Conservation (phyloP, 2,329 filamentous ascomycete genomes). For the Stenocarpella maydis region DNA sequence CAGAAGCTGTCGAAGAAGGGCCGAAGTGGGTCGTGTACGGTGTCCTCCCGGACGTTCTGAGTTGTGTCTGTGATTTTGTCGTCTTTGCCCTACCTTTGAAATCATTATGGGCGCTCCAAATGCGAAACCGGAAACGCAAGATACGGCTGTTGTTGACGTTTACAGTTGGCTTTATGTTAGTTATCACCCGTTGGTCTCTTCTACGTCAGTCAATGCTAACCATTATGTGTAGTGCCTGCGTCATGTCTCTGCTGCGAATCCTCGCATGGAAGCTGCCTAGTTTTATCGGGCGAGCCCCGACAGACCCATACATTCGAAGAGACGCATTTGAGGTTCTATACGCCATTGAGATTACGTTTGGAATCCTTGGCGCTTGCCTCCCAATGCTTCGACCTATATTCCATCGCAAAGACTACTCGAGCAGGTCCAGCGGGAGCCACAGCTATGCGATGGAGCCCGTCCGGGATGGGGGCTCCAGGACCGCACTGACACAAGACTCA, state of each 20-base stretch:
- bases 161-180: conserved; percentile 23
- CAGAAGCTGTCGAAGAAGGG: conserved; percentile 18
- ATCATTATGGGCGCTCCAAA: conserved; percentile 21
- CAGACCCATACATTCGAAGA: conserved; percentile 17
- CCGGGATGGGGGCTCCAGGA: background rate
- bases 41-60: conserved; percentile 19
- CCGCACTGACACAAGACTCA: conserved; percentile 16
- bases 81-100: conserved; percentile 27
- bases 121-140: conserved; percentile 25
- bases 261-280: conserved; percentile 28
- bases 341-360: conserved; percentile 26
- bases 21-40: conserved; percentile 30
- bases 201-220: background rate
- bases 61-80: conserved; percentile 27
- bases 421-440: conserved; percentile 25
- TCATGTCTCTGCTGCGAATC: conserved; percentile 20
- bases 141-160: conserved; percentile 21
- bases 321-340: conserved; percentile 21
- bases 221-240: background rate
- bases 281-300: background rate
- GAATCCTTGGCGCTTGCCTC: conserved; percentile 30
- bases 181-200: background rate
- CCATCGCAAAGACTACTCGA: conserved; percentile 28
- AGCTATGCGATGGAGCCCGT: conserved; percentile 24
- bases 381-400: conserved; percentile 29